Evolutionary conservation across 371 early-diverging fungal species (phyloP), one percentile per base, ranked within the genome.

Genomic region (Basidiobolus heterosporus): DNA sequence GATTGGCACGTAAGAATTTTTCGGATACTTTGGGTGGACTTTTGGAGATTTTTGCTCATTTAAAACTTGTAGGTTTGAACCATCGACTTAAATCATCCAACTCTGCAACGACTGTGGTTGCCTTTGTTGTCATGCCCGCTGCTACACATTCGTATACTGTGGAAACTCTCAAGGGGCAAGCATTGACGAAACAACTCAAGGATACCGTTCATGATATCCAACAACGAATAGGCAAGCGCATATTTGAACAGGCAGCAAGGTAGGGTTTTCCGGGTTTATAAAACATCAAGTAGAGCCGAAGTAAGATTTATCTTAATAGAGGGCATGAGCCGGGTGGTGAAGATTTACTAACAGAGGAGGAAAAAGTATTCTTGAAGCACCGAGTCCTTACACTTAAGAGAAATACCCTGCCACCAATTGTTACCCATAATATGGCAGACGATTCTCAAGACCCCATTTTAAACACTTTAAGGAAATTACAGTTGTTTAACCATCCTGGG

Each of bases 111-210:
- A 95, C 93, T 0, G 91, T 95, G 0, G 93, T 95, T 11, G 91
- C 92, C 1, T 95, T 93, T 55, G 76, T 95, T 42, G 85, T 95
- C 51, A 85, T 88, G 74, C 93, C 91, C 2, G 89, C 91, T 13
- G 66, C 74, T 38, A 91, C 85, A 14, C 86, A 88, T 55, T 82
- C 82, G 7, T 93, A 82, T 60, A 88, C 92, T 15, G 93, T 91
- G 9, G 96, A 95, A 56, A 85, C 94, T 15, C 75, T 95, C 55
- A 90, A 91, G 65, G 93, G 92, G 18, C 94, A 93, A 56, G 96
- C 94, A 16, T 86, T 91, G 17, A 86, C 87, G 48, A 93, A 93
- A 64, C 91, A 91, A 61, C 74, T 95, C 19, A 74, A 80, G 44
- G 86, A 87, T 24, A 90, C 94, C 0, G 91, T 95, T 19, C 61